Base-by-base conservation (phyloP, 305 asterid species). In the Ilex paraguariensis region DNA sequence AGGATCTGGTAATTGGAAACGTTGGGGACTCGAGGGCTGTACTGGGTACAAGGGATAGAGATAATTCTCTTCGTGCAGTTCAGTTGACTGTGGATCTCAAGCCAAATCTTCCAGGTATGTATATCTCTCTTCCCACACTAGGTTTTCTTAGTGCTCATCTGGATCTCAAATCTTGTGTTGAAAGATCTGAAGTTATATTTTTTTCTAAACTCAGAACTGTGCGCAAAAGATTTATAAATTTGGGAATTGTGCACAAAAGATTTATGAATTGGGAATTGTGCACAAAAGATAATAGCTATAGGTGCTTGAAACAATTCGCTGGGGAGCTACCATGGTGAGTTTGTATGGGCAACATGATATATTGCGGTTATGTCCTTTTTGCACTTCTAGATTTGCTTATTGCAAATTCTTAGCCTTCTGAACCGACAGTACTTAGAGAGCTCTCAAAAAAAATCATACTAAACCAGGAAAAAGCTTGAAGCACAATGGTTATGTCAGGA, bases 11-110 rank as follows among this genome's bases (percentile, higher is more conserved):
- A 33, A 67, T 75, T 72, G 84, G 79, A 57, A 63, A 79, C 46
- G 68, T 90, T 65, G 95, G 94, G 70, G 95, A 90, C 77, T 90
- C 95, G 6, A 81, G 97, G 79, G 97, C 95, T 69, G 73, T 90
- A 63, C 65, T 90, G 70, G 94, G 82, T 56, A 79, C 84, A 17
- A 79, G 87, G 70, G 84, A 75, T 73, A 73, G 69, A 61, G 74
- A 79, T 65, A 70, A 84, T 74, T 70, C 66, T 58, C 82, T 90
- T 58, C 66, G 59, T 60, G 80, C 95, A 3, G 81, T 90, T 14
- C 91, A 87, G 76, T 74, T 87, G 82, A 90, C 95, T 32, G 91
- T 90, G 63, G 95, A 90, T 83, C 86, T 87, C 57, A 90, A 90
- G 63, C 97, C 97, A 66, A 84, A 78, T 69, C 85, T 90, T 76